Conservation (phyloP, 768 basidiomycete genomes). For the Lentinula detonsa region DNA sequence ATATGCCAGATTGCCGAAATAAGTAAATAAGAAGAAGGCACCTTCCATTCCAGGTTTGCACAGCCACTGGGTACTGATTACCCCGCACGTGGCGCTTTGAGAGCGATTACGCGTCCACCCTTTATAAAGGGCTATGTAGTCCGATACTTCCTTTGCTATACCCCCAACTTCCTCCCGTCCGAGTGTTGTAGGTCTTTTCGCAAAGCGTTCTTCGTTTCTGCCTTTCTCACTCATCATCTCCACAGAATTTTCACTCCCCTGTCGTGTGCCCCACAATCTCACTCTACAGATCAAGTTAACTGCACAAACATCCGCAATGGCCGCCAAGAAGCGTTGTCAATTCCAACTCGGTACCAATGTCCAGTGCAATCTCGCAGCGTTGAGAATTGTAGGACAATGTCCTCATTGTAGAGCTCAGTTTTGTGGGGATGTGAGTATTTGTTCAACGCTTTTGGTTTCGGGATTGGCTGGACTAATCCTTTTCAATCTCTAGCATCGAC, state of each 20-base stretch:
- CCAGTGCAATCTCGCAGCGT: slow-evolving; percentile 72
- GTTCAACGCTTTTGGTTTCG: slow-evolving; percentile 1
- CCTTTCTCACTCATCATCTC: neutral
- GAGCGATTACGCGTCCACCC: slow-evolving; percentile 3
- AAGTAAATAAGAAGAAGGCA: neutral
- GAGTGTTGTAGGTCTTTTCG: neutral
- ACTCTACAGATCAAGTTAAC: slow-evolving; percentile 5
- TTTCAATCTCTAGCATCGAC: slow-evolving; percentile 56
- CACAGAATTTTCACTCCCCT: neutral
- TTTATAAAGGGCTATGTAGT: slow-evolving; percentile 2
- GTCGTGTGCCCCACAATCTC: neutral
- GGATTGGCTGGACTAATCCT: slow-evolving; percentile 12
- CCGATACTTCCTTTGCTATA: neutral
- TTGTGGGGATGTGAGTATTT: slow-evolving; percentile 61
- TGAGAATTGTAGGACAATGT: slow-evolving; percentile 83
- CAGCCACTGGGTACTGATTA: neutral
- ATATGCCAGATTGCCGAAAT: neutral
- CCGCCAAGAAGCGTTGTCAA: slow-evolving; percentile 86
- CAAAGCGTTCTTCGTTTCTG: neutral
- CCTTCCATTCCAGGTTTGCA: neutral
- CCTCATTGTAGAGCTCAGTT: slow-evolving; percentile 74
- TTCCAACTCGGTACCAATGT: slow-evolving; percentile 41
- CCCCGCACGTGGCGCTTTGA: neutral
- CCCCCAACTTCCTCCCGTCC: neutral
- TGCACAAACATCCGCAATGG: slow-evolving; percentile 37